These are phyloP conservation scores for Trichoderma gamsii DNA, from an alignment of 495 filamentous ascomycete genomes.

Conservation along the genomic window DNA sequence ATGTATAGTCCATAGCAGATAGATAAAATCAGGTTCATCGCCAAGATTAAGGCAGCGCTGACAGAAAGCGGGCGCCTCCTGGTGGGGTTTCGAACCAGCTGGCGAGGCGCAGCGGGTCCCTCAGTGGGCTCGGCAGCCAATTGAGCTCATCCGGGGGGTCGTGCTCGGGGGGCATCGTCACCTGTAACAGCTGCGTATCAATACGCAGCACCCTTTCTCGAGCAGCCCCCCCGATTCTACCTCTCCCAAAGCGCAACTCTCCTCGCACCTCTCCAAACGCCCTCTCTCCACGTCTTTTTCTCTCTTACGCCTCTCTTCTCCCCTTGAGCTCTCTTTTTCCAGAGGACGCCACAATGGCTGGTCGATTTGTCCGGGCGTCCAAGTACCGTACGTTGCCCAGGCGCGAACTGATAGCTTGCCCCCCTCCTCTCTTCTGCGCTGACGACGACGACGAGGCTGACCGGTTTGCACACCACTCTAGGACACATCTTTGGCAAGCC, in stretches of 20 bases:
- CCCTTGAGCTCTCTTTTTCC: background rate
- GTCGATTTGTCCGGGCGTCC: slow-evolving; percentile 94
- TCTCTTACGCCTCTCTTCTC: background rate
- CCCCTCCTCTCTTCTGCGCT: slow-evolving; percentile 18
- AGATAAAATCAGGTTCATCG: background rate
- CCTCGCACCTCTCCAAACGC: background rate
- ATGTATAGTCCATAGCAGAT: no score
- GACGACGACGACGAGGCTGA: slow-evolving; percentile 15
- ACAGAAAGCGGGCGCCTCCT: background rate
- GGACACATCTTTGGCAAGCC: slow-evolving; percentile 96
- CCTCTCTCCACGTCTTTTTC: background rate
- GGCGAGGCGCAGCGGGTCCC: slow-evolving; percentile 9
- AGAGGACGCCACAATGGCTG: slow-evolving; percentile 61
- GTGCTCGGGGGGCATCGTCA: slow-evolving; percentile 11
- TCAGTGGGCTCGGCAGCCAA: background rate
- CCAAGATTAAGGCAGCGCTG: background rate
- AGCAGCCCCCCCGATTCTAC: background rate
- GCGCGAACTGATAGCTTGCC: background rate
- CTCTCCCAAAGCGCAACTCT: background rate
- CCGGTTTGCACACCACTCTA: slow-evolving; percentile 29
- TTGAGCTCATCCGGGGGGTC: background rate
- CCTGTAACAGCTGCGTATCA: background rate
- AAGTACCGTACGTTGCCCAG: slow-evolving; percentile 82
- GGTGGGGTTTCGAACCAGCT: background rate
- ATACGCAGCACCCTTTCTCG: background rate